Base-by-base conservation (phyloP, 2,329 filamentous ascomycete genomes). In the Shiraia sp. region DNA sequence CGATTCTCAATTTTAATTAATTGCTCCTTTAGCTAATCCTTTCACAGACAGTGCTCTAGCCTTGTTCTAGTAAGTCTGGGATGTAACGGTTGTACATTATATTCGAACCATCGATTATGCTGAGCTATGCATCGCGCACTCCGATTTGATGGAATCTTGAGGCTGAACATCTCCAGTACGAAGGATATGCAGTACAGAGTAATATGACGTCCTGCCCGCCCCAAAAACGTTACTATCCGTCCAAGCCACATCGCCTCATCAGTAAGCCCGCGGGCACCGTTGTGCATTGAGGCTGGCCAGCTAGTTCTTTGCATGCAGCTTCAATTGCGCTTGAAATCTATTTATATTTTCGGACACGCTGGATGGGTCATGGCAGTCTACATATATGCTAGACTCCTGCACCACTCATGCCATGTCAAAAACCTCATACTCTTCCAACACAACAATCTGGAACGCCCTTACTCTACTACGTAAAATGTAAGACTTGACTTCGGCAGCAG, bases 341-440 rank as follows among this genome's bases (percentile, higher is more conserved):
- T 32, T 51, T 34, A 59, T 63, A 63, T 60, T 63, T 57, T 57
- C 58, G 53, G 36, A 25, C 31, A 40, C 36, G 28, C 34, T 30
- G 35, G 45, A 45, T 42, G 33, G n/a, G n/a, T n/a, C n/a, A n/a
- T n/a, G n/a, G n/a, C n/a, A n/a, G n/a, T n/a, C n/a, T n/a, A n/a
- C n/a, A n/a, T n/a, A n/a, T n/a, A n/a, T n/a, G n/a, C n/a, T n/a
- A 37, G 40, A 26, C 9, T 52, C 10, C 32, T 41, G 33, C 30
- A n/a, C n/a, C n/a, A n/a, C n/a, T n/a, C n/a, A n/a, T n/a, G n/a
- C n/a, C n/a, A n/a, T n/a, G n/a, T n/a, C n/a, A n/a, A n/a, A n/a
- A n/a, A n/a, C n/a, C n/a, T n/a, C n/a, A n/a, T n/a, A n/a, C n/a
- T n/a, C n/a, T n/a, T n/a, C n/a, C n/a, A n/a, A n/a, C n/a, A n/a